phyloP scores from a whole-genome alignment of 768 basidiomycete species.

The Suillus plorans region DNA sequence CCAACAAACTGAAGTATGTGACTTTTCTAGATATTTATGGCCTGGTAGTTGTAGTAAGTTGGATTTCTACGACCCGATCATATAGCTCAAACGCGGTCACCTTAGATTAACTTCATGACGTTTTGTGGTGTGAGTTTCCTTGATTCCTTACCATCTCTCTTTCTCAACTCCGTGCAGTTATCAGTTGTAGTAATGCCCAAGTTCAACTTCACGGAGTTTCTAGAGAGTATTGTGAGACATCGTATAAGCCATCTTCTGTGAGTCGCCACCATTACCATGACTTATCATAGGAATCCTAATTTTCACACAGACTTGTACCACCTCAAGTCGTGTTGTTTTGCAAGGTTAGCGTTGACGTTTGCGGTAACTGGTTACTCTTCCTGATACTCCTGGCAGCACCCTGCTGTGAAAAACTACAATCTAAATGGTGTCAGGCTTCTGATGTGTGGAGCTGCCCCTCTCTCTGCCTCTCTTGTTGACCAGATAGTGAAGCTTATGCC shows the following conservation, averaged over 20 bases:
- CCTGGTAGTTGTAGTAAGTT: constrained; percentile 52
- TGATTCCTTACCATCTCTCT: not conserved
- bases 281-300: not conserved
- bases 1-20: constrained; percentile 12
- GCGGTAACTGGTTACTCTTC: constrained; percentile 5
- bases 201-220: constrained; percentile 61
- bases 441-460: constrained; percentile 62
- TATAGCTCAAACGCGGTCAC: constrained; percentile 12
- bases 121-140: constrained; percentile 48
- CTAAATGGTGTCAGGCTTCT: constrained; percentile 52
- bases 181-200: constrained; percentile 59
- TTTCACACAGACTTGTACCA: constrained; percentile 51
- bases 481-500: constrained; percentile 48
- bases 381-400: constrained; percentile 39
- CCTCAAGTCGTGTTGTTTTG: constrained; percentile 66
- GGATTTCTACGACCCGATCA: not conserved
- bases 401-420: constrained; percentile 47
- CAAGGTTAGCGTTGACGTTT: constrained; percentile 44
- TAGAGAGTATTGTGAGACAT: constrained; percentile 59
- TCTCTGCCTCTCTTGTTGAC: constrained; percentile 55
- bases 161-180: constrained; percentile 36
- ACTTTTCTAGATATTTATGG: constrained; percentile 56
- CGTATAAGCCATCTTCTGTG: constrained; percentile 58
- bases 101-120: constrained; percentile 50
- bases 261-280: constrained; percentile 15